phyloP scores from a whole-genome alignment of 1,139 yeast species.

The Yamadazyma diddensiae region DNA sequence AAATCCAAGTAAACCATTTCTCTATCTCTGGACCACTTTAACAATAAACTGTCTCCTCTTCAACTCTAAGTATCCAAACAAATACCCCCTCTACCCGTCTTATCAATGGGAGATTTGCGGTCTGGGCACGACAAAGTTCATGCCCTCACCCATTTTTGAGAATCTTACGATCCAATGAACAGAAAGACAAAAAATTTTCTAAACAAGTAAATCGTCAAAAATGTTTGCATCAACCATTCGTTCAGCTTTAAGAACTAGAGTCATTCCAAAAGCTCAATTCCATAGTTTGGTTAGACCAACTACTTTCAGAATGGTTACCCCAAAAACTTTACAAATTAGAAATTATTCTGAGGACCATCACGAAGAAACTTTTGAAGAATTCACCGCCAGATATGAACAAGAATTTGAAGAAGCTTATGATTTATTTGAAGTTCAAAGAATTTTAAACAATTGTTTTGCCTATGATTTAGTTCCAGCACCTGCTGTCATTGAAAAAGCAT shows the following conservation, averaged over 20 bases:
- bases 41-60: neutral
- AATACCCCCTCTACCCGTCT: too few relatives aligned
- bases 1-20: too few relatives aligned
- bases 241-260: conserved; percentile 45
- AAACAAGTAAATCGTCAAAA: conserved; percentile 5
- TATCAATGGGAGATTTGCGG: too few relatives aligned
- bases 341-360: conserved; percentile 75
- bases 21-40: neutral
- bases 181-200: conserved; percentile 17
- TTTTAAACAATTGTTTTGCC: conserved; percentile 92
- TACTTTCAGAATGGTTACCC: conserved; percentile 8
- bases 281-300: conserved; percentile 9
- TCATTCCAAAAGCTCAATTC: conserved; percentile 24
- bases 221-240: conserved; percentile 54
- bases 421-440: conserved; percentile 88
- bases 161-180: conserved; percentile 20
- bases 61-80: too few relatives aligned
- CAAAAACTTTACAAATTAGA: conserved; percentile 9
- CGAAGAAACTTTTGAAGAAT: conserved; percentile 93
- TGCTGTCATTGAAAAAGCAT: conserved; percentile 90
- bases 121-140: conserved; percentile 1
- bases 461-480: conserved; percentile 99
- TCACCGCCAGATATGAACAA: conserved; percentile 89
- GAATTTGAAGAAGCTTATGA: conserved; percentile 98
- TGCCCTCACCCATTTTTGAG: conserved; percentile 1